Percentiles rank a stretch among this genome's conserved stretches.
Evolutionary conservation across 1,284 basidiomycete genomes (phyloP).

Genomic region (Schizophyllum amplum): DNA sequence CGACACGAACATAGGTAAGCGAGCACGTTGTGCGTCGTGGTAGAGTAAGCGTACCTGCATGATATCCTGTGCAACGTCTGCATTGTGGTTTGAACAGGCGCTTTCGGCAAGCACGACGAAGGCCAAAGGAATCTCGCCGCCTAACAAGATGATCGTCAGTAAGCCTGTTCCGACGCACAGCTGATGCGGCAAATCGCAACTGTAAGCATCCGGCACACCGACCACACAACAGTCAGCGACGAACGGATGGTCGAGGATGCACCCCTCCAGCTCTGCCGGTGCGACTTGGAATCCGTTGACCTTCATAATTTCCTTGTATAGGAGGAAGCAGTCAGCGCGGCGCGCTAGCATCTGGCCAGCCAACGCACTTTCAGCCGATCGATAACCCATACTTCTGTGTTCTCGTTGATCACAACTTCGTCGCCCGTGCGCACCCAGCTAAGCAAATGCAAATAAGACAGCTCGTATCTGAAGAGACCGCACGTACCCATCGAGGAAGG

Average conservation of each 20-base stretch:
- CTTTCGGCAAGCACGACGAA: slow-evolving; percentile 45
- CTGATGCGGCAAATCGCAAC: slow-evolving; percentile 14
- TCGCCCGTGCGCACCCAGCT: slow-evolving; percentile 70
- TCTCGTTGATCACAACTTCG: slow-evolving; percentile 47
- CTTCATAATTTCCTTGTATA: slow-evolving; percentile 14
- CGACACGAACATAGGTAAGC: too few species aligned
- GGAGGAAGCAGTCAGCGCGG: not conserved
- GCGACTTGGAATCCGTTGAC: slow-evolving; percentile 41
- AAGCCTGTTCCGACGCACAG: not conserved
- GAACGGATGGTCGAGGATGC: slow-evolving; percentile 47
- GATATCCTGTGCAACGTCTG: not conserved
- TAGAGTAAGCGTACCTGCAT: too few species aligned
- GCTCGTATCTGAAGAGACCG: not conserved
- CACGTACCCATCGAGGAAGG: slow-evolving; percentile 43
- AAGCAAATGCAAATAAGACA: slow-evolving; percentile 2
- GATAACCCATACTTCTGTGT: slow-evolving; percentile 54
- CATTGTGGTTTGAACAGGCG: slow-evolving; percentile 28
- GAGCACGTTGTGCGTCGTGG: too few species aligned
- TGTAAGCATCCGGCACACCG: slow-evolving; percentile 49
- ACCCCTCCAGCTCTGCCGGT: slow-evolving; percentile 48
- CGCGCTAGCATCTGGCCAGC: not conserved
- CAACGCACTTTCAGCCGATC: slow-evolving; percentile 60
- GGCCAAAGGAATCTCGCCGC: slow-evolving; percentile 61
- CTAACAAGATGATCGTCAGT: slow-evolving; percentile 13
- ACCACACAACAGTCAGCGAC: slow-evolving; percentile 58